Evolutionary conservation across 2,329 filamentous ascomycete genomes (phyloP).

Genomic region (Ceratocystis alfenasii): DNA sequence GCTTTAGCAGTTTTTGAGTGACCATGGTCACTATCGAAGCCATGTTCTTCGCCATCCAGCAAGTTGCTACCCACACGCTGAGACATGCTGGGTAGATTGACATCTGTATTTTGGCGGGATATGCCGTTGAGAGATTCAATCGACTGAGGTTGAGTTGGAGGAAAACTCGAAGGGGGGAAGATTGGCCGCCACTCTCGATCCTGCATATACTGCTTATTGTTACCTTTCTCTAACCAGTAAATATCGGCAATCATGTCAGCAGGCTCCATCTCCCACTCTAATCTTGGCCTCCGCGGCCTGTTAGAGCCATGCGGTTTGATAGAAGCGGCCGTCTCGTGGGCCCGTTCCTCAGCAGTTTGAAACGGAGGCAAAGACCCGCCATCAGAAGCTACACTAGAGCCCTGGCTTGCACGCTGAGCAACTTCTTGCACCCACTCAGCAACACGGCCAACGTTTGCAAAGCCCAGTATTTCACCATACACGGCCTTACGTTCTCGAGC

Average conservation of each 20-base stretch:
- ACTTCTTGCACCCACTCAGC: constrained; percentile 66
- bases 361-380: constrained; percentile 35
- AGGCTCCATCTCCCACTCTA: constrained; percentile 76
- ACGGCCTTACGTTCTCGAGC: constrained; percentile 64
- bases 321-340: constrained; percentile 35
- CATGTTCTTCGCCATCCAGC: constrained; percentile 27
- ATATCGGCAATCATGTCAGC: constrained; percentile 80
- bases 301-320: constrained; percentile 35
- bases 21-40: constrained; percentile 19
- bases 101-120: constrained; percentile 28
- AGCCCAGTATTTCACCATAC: constrained; percentile 63
- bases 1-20: constrained; percentile 18
- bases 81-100: constrained; percentile 23
- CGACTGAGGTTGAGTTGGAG: constrained; percentile 23
- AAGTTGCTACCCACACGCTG: constrained; percentile 20
- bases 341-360: constrained; percentile 33
- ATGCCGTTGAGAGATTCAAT: constrained; percentile 26
- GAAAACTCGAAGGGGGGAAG: constrained; percentile 35
- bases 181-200: constrained; percentile 65
- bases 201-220: constrained; percentile 71
- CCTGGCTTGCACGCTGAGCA: constrained; percentile 26
- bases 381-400: neutral
- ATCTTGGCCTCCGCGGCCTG: constrained; percentile 59
- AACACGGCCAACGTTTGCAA: constrained; percentile 60
- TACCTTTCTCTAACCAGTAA: constrained; percentile 75